phyloP scores from a whole-genome alignment of 2,329 filamentous ascomycete genomes.

The Coniochaeta prunicola region DNA sequence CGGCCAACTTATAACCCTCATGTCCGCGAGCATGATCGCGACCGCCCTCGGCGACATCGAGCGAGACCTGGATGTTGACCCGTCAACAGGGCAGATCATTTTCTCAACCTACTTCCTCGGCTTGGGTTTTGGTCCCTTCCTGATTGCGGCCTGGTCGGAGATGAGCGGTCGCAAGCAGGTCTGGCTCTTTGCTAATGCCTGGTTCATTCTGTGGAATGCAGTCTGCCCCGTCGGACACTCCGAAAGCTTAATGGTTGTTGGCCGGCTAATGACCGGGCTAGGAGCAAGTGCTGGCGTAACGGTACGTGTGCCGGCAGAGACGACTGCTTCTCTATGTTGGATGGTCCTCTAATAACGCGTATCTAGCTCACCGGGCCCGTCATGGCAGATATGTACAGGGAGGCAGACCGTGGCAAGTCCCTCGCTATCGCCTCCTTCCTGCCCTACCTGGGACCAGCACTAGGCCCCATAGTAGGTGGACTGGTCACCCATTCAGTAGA shows the following conservation, averaged over 20 bases:
- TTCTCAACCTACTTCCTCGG: constrained; percentile 28
- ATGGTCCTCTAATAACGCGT: not conserved
- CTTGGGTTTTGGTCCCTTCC: constrained; percentile 23
- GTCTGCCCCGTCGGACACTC: constrained; percentile 23
- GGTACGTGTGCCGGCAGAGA: constrained; percentile 11
- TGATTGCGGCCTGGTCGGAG: constrained; percentile 24
- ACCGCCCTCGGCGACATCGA: constrained; percentile 24
- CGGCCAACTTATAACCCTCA: constrained; percentile 25
- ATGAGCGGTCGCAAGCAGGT: constrained; percentile 25
- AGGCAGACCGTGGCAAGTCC: constrained; percentile 27
- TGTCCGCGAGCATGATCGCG: constrained; percentile 29
- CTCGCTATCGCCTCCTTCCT: constrained; percentile 23
- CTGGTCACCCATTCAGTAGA: constrained; percentile 54
- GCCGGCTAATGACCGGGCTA: constrained; percentile 12
- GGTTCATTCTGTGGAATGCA: constrained; percentile 28
- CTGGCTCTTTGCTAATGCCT: constrained; percentile 23
- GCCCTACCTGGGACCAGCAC: constrained; percentile 49
- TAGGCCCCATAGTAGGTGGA: constrained; percentile 61
- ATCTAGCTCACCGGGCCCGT: constrained; percentile 23
- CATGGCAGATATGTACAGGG: constrained; percentile 27
- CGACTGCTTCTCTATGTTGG: not conserved
- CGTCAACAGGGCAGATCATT: constrained; percentile 21
- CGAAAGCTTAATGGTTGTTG: constrained; percentile 20
- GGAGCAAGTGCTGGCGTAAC: constrained; percentile 22
- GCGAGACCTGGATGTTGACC: constrained; percentile 20